Evolutionary conservation across 2,329 filamentous ascomycete species (phyloP).

Genomic region (Aspergillus quadricinctus): DNA sequence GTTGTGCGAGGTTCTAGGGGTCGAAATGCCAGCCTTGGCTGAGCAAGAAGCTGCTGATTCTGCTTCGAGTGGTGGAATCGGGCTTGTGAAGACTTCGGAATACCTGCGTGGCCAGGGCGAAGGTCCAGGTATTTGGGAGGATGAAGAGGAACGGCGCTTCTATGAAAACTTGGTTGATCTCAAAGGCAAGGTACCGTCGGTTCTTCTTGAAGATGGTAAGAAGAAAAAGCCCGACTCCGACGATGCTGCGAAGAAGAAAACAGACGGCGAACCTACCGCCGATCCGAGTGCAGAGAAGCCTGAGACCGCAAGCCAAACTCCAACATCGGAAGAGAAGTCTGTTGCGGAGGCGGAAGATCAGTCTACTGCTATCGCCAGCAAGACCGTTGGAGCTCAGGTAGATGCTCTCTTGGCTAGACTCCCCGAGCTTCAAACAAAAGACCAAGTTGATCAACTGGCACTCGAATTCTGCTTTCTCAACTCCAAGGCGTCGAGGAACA

Average conservation of each 20-base stretch:
- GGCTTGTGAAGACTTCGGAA: conserved; percentile 88
- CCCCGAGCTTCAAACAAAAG: conserved; percentile 89
- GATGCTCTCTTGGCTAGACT: conserved; percentile 82
- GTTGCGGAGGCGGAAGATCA: conserved; percentile 66
- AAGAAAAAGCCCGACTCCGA: conserved; percentile 85
- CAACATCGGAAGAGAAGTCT: conserved; percentile 47
- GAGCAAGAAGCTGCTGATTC: conserved; percentile 70
- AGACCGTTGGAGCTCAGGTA: conserved; percentile 94
- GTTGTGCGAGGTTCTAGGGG: conserved; percentile 79
- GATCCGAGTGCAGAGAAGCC: conserved; percentile 44
- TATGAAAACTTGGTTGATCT: conserved; percentile 96
- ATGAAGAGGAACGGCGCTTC: conserved; percentile 95
- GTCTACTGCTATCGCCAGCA: conserved; percentile 93
- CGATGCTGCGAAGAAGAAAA: conserved; percentile 75
- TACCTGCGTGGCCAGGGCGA: conserved; percentile 88
- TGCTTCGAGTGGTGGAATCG: conserved; percentile 71
- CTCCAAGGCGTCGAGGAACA: conserved; percentile 94
- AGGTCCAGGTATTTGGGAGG: conserved; percentile 94
- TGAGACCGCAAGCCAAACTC: conserved; percentile 35
- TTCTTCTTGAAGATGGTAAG: conserved; percentile 87
- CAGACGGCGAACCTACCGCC: conserved; percentile 44
- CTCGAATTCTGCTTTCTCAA: conserved; percentile 98
- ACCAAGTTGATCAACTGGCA: conserved; percentile 84
- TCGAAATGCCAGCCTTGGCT: conserved; percentile 89
- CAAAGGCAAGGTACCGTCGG: conserved; percentile 90